A percentile compares a stretch with the other conserved stretches of the same genome.
These are phyloP conservation scores for Xylariaceae sp. DNA, from an alignment of 2,329 filamentous ascomycete genomes.

Conservation along the genomic window DNA sequence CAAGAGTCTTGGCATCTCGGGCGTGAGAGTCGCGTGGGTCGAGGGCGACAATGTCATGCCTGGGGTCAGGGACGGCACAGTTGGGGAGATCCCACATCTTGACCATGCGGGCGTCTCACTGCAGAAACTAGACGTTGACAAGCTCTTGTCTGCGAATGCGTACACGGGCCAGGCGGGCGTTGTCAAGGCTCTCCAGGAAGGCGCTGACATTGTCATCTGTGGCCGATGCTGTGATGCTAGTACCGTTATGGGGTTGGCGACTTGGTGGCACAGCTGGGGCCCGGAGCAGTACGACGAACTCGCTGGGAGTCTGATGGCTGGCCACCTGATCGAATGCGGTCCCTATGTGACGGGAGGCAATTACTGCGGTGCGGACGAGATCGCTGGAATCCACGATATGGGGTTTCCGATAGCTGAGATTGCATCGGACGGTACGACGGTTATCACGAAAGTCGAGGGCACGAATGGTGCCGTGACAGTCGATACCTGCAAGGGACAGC, in stretches of 20 bases:
- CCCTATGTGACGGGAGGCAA: slow-evolving; percentile 44
- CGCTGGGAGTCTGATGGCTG: slow-evolving; percentile 14
- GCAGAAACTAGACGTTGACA: background rate
- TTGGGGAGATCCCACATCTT: background rate
- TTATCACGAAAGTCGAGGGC: slow-evolving; percentile 41
- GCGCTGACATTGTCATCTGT: slow-evolving; percentile 35
- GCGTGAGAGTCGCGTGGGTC: background rate
- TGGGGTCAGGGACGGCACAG: background rate
- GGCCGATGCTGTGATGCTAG: slow-evolving; percentile 35
- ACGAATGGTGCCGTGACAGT: slow-evolving; percentile 33
- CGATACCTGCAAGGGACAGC: slow-evolving; percentile 31
- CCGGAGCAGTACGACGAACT: slow-evolving; percentile 6
- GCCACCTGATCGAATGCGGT: slow-evolving; percentile 42
- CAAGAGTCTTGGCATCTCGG: background rate
- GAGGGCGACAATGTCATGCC: background rate
- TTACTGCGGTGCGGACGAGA: slow-evolving; percentile 34
- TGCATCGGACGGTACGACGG: slow-evolving; percentile 36
- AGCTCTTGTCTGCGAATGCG: background rate
- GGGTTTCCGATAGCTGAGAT: slow-evolving; percentile 45
- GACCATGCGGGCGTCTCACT: background rate
- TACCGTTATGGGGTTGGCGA: slow-evolving; percentile 27
- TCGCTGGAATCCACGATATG: slow-evolving; percentile 40
- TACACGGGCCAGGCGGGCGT: slow-evolving; percentile 26
- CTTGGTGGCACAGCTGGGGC: background rate
- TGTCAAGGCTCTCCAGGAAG: slow-evolving; percentile 29